Percentiles rank a stretch among this genome's conserved stretches.
These are phyloP conservation scores for Talaromyces sp. DNA, from an alignment of 2,329 filamentous ascomycete species.

Conservation along the genomic window DNA sequence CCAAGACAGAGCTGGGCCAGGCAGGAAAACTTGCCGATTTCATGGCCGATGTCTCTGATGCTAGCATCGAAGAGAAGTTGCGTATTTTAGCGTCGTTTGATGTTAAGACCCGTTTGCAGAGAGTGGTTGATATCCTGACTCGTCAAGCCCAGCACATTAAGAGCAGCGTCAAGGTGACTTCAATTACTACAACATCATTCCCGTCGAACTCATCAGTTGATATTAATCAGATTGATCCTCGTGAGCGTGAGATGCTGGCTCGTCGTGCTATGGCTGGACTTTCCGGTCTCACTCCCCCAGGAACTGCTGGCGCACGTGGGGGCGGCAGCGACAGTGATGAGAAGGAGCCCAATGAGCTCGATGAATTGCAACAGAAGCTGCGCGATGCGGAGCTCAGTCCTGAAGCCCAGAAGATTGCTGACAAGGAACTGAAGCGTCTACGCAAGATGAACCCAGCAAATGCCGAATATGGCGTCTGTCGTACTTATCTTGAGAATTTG, in stretches of 20 bases:
- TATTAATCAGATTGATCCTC: slow-evolving; percentile 53
- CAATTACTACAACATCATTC: slow-evolving; percentile 68
- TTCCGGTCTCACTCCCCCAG: slow-evolving; percentile 44
- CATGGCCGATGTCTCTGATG: slow-evolving; percentile 90
- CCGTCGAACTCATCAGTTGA: slow-evolving; percentile 63
- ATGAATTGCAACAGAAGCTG: slow-evolving; percentile 87
- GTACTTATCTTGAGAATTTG: slow-evolving; percentile 91
- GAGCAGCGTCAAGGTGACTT: slow-evolving; percentile 82
- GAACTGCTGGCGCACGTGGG: slow-evolving; percentile 50
- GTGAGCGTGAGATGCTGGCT: slow-evolving; percentile 48
- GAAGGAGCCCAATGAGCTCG: slow-evolving; percentile 84
- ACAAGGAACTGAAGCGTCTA: slow-evolving; percentile 82
- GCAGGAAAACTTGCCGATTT: slow-evolving; percentile 90
- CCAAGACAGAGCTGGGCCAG: slow-evolving; percentile 77
- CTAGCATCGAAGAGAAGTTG: slow-evolving; percentile 87
- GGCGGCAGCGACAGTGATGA: slow-evolving; percentile 64
- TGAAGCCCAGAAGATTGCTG: slow-evolving; percentile 87
- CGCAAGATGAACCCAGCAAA: slow-evolving; percentile 96
- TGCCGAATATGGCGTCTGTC: slow-evolving; percentile 90
- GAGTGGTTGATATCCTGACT: slow-evolving; percentile 80
- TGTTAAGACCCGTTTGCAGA: slow-evolving; percentile 74
- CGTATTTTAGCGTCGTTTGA: slow-evolving; percentile 80
- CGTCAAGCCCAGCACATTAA: slow-evolving; percentile 83
- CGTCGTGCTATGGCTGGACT: slow-evolving; percentile 48
- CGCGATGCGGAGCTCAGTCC: slow-evolving; percentile 77